Percentiles rank a stretch among this genome's conserved stretches.
phyloP scores from a whole-genome alignment of 305 asterid genomes.

The Fraxinus floribunda region DNA sequence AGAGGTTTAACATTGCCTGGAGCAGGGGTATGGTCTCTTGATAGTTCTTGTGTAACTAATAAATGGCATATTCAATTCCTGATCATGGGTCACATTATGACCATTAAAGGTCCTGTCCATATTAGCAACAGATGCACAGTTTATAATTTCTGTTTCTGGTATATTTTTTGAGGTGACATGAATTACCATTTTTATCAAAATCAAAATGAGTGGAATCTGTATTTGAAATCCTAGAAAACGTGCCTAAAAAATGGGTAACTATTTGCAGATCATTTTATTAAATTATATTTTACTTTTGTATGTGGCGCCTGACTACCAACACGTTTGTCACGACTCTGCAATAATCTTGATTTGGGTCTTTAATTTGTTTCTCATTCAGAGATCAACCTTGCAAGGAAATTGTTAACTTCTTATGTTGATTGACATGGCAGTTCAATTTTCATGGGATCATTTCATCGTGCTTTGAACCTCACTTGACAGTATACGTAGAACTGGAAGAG shows the following conservation, averaged over 20 bases:
- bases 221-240: background rate
- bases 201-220: constrained; percentile 18
- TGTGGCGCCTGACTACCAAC: background rate
- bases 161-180: constrained; percentile 14
- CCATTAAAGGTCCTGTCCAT: background rate
- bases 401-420: constrained; percentile 23
- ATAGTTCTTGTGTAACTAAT: background rate
- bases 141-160: background rate
- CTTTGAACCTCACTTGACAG: constrained; percentile 92
- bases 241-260: background rate
- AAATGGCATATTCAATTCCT: constrained; percentile 4
- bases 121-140: background rate
- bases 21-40: constrained; percentile 78
- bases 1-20: constrained; percentile 82
- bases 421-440: constrained; percentile 78
- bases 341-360: background rate
- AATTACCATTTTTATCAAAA: background rate
- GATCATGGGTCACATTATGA: background rate
- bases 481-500: constrained; percentile 93
- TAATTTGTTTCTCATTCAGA: constrained; percentile 22
- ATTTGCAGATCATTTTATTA: background rate
- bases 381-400: constrained; percentile 20
- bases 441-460: constrained; percentile 95
- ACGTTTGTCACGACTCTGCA: background rate
- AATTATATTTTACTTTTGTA: background rate